Evolutionary conservation across 108 stramenopile genomes (phyloP), one percentile per base, ranked within the genome.

Genomic region (Skeletonema tropicum): DNA sequence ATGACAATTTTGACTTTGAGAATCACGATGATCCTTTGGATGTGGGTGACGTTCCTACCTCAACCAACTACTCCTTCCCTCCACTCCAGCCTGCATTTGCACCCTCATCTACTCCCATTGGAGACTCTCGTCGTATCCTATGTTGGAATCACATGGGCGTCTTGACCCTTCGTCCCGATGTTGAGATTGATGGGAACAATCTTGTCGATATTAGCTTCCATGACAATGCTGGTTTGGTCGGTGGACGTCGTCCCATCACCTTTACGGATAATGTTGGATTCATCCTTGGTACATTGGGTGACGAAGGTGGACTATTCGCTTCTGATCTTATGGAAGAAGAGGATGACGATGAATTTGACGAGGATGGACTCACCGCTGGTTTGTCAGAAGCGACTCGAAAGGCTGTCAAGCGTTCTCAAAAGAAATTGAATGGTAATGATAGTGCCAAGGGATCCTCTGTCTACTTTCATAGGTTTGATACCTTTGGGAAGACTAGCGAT

Each of bases 61-160:
- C 32, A 23, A 38, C 52, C 63, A 41, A 23, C 38, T 45, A 21
- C 41, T 68, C 58, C 12, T 45, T 76, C 23, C 74, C 83, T 14
- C 74, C 82, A 12, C 90, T 89, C 2, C 94, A 95, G 71, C 72
- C 88, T 10, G 76, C 94, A 26, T 95, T 95, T 76, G 86, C 89
- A 6, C 89, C 90, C 9, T 91, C 92, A 14, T 82, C 90, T 12
- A 93, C 92, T 2, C 91, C 92, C 9, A 57, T 93, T 13, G 89
- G 76, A 14, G 66, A 88, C 32, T 59, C 88, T 36, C 84, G 89
- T 36, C 90, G 94, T 13, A 90, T 92, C 68, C 59, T 95, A 17
- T 92, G 91, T 71, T 95, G 94, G 94, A 95, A 95, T 76, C 90
- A 93, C 55, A 77, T 92, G 45, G 94, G 92, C 14, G 68, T 87